These are phyloP conservation scores for Angomonas ambiguus DNA, from an alignment of 208 protist genomes.

Conservation along the genomic window DNA sequence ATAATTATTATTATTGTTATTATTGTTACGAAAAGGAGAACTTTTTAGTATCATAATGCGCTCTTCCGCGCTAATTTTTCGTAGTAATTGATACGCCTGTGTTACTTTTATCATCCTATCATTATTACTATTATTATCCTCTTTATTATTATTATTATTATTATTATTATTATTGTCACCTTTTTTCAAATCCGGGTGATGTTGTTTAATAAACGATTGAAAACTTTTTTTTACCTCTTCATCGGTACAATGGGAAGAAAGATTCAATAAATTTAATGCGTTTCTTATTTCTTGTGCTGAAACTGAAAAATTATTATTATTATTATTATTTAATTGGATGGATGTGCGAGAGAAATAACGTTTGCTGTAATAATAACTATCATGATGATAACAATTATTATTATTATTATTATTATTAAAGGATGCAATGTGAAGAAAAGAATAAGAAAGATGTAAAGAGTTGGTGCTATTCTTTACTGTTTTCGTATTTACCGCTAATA, in stretches of 20 bases:
- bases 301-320: constrained; percentile 7
- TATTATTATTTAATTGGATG: too few relatives aligned
- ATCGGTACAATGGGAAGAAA: constrained; percentile 42
- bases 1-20: background rate
- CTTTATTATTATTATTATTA: background rate
- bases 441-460: too few relatives aligned
- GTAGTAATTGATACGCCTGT: constrained; percentile 63
- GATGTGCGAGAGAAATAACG: too few relatives aligned
- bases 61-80: constrained; percentile 19
- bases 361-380: too few relatives aligned
- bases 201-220: constrained; percentile 37
- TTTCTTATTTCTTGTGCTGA: constrained; percentile 30
- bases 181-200: constrained; percentile 50
- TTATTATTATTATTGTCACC: background rate
- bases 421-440: too few relatives aligned
- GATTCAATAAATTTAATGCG: constrained; percentile 34
- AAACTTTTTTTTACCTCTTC: constrained; percentile 55
- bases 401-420: too few relatives aligned
- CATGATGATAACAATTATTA: too few relatives aligned
- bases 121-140: background rate
- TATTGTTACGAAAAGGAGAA: background rate
- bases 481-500: too few relatives aligned
- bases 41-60: constrained; percentile 38
- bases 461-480: too few relatives aligned
- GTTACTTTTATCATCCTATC: constrained; percentile 25